Base-by-base conservation (phyloP, 352 stramenopile genomes). In the Pythium aquatile region DNA sequence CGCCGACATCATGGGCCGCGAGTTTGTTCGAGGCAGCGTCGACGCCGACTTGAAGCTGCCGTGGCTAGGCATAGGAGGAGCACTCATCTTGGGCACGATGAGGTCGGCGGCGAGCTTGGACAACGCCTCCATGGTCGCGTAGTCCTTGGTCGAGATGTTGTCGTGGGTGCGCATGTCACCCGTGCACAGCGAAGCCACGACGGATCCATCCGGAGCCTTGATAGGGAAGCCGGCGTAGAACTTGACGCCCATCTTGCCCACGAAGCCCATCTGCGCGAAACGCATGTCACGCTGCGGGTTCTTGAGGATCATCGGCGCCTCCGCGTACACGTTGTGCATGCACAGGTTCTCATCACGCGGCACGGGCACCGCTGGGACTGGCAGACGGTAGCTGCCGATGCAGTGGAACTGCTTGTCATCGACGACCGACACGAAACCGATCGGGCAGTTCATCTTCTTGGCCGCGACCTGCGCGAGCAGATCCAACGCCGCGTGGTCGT, bases 171-270 rank as follows among this genome's bases (percentile, higher is more conserved):
- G 54, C 2, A 63, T 59, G 48, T 89, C 80, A 6, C 70, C 68
- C 10, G 76, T 57, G 40, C 78, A 85, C 17, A 89, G 53, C 14
- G 73, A 78, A 4, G 75, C 78, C 5, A 87, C 66, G 6, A 88
- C 77, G 3, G 74, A 73, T 1, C 79, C 79, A 20, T 75, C 79
- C 1, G 78, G 77, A 0, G 69, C 78, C 30, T 59, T 63, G 1
- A 91, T 61, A 0, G 83, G 80, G 59, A 91, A 91, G 0, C 78
- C 76, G 2, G 78, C 81, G 74, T 88, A 90, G 62, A 87, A 88
- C 56, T 85, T 82, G 37, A 87, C 69, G 35, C 70, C 77, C 26
- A 80, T 55, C 14, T 83, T 68, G 37, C 77, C 55, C n/a, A 87
- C 60, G 24, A 63, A 73, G 44, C 75, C 59, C 70, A 86, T 77